Evolutionary conservation across 1,284 basidiomycete species (phyloP), one percentile per base, ranked within the genome.

Genomic region (Stygiomarasmius scandens): DNA sequence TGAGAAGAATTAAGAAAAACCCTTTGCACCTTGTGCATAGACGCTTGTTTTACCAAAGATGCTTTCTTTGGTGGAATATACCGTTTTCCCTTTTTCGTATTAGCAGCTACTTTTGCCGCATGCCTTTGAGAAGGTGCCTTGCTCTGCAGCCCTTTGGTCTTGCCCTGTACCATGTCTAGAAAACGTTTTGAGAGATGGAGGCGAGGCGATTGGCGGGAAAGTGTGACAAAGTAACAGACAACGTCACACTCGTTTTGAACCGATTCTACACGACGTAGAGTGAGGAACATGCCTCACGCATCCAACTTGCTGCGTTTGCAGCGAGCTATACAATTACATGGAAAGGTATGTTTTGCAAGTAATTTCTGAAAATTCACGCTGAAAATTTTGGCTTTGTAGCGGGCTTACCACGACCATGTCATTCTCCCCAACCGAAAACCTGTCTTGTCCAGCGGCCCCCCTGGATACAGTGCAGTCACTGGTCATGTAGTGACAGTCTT

Each of bases 401-500:
- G 89, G 67, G 82, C 83, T 58, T 78, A 89, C 69, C 85, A 89
- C 70, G 89, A 91, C 76, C 71, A 90, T 43, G 75, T 80, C 60
- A 81, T 80, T n/a, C 75, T 87, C 32, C 83, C 87, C 55, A 74
- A 77, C 46, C 75, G 76, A 63, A 86, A 87, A 68, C 86, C 91
- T 34, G 75, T 91, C 64, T 80, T 94, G 66, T 83, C 87, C 16
- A 77, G 85, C 61, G 94, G 93, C 19, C 82, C 86, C 54, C 87
- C 93, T 36, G 95, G 95, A 53, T 88, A 96, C 67, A 95, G 93
- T 68, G 88, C 93, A 6, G 85, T 89, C 61, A 89, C 89, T 52
- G 95, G 95, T 2, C 95, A 96, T 75, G 86, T 90, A 48, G 96
- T 91, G 44, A 99, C 96, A 27, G 96, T 99, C 55, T 99, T 99